A percentile compares a stretch with the other conserved stretches of the same genome.
Conservation (phyloP, 768 basidiomycete genomes). For the Hemileccinum impolitum region DNA sequence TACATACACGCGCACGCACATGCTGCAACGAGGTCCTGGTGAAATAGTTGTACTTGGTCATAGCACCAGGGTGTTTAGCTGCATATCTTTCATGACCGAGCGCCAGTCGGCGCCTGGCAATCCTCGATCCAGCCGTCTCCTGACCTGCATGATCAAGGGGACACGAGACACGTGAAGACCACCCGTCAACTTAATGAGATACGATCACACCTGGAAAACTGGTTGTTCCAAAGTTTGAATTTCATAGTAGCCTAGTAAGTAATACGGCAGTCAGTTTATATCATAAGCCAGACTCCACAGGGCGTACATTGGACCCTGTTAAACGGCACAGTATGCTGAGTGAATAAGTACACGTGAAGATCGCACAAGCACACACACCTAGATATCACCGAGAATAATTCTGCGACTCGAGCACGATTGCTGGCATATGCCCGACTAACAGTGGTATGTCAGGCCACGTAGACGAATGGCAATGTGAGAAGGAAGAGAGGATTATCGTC, state of each 20-base stretch:
- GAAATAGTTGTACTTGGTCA: conserved; percentile 15
- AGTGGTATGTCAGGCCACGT: conserved; percentile 33
- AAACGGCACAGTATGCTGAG: not conserved
- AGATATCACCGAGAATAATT: conserved; percentile 29
- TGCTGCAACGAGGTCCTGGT: conserved; percentile 19
- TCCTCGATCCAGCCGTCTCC: conserved; percentile 34
- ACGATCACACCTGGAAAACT: conserved; percentile 29
- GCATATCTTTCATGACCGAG: conserved; percentile 35
- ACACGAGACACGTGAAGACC: conserved; percentile 19
- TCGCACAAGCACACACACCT: conserved; percentile 21
- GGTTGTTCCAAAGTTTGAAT: conserved; percentile 36
- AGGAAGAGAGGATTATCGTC: conserved; percentile 1
- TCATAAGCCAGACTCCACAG: conserved; percentile 10
- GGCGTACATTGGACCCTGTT: conserved; percentile 27
- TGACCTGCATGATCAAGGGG: conserved; percentile 25
- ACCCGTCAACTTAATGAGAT: conserved; percentile 18
- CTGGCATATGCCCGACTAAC: conserved; percentile 26
- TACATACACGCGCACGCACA: conserved; percentile 22
- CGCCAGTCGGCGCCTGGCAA: conserved; percentile 31
- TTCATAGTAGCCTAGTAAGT: conserved; percentile 33
- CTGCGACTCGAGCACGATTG: conserved; percentile 22
- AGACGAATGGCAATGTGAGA: conserved; percentile 9
- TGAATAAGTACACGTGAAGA: not conserved
- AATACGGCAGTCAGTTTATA: conserved; percentile 17
- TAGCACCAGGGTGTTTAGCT: conserved; percentile 24